phyloP scores from a whole-genome alignment of 2,329 filamentous ascomycete genomes.

The Aureobasidium sp. region DNA sequence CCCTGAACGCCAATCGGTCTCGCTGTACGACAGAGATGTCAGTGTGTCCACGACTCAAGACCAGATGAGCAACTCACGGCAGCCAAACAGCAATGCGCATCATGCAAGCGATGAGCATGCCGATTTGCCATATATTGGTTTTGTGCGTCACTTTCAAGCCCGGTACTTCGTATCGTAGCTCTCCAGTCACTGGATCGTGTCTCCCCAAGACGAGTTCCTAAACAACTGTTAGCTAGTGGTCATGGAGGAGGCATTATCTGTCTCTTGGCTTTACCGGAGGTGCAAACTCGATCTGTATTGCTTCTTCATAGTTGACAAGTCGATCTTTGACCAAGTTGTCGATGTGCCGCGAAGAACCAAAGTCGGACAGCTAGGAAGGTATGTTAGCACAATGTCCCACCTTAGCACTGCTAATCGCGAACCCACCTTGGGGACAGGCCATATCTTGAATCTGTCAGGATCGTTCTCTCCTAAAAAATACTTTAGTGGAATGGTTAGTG shows the following conservation, averaged over 20 bases:
- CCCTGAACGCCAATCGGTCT: background rate
- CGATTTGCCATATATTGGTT: conserved; percentile 1
- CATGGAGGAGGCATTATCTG: background rate
- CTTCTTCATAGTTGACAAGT: background rate
- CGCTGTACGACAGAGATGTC: background rate
- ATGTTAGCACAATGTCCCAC: too few relatives aligned
- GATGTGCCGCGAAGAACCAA: too few relatives aligned
- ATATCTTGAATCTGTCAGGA: too few relatives aligned
- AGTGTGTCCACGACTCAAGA: background rate
- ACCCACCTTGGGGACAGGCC: too few relatives aligned
- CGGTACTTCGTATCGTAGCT: background rate
- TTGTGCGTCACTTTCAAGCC: background rate
- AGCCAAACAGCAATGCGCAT: background rate
- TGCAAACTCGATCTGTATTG: background rate
- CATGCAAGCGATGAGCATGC: background rate
- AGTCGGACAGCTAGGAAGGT: too few relatives aligned
- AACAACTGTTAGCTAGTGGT: background rate
- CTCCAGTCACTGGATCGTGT: too few relatives aligned
- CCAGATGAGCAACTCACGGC: background rate
- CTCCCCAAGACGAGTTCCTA: background rate
- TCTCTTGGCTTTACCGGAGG: background rate
- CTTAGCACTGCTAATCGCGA: too few relatives aligned
- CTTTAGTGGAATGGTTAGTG: too few relatives aligned
- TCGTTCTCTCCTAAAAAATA: too few relatives aligned
- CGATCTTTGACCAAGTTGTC: background rate